These are phyloP conservation scores for Candida methanosorbosa DNA, from an alignment of 805 yeast species.

Conservation along the genomic window DNA sequence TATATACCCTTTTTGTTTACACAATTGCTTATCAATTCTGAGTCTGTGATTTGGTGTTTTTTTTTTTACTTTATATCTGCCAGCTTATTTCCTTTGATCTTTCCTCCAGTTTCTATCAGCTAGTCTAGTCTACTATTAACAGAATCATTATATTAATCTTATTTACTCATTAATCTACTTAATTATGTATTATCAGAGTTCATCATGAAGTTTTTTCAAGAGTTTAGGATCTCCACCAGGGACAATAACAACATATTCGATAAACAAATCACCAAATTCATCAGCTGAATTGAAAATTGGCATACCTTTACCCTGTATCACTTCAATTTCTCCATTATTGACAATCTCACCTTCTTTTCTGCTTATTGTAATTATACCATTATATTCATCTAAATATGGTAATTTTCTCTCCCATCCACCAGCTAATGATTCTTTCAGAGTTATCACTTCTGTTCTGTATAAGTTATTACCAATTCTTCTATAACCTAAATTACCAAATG, in stretches of 20 bases:
- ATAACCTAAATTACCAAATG: conserved; percentile 63
- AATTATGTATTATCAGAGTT: too few relatives aligned
- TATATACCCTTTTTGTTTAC: too few relatives aligned
- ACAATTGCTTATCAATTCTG: too few relatives aligned
- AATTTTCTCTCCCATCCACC: conserved; percentile 80
- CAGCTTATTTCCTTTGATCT: too few relatives aligned
- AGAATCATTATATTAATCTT: too few relatives aligned
- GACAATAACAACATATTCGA: conserved; percentile 38
- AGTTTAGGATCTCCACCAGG: conserved; percentile 28
- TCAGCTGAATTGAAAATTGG: conserved; percentile 47
- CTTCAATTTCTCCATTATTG: conserved; percentile 63
- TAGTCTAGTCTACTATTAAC: too few relatives aligned
- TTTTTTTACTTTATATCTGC: too few relatives aligned
- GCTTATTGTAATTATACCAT: conserved; percentile 32
- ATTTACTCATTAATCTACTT: too few relatives aligned
- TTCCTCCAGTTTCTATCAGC: too few relatives aligned
- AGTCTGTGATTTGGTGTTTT: too few relatives aligned
- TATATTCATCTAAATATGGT: conserved; percentile 55
- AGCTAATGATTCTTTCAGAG: conserved; percentile 56
- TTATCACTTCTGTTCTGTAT: conserved; percentile 73
- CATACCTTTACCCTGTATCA: conserved; percentile 76
- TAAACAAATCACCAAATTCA: conserved; percentile 45
- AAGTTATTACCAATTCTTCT: conserved; percentile 68
- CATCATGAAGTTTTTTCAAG: conserved; percentile 18
- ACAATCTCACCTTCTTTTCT: conserved; percentile 48